Conservation (phyloP, 352 stramenopile genomes). For the Globisporangium spiculum region DNA sequence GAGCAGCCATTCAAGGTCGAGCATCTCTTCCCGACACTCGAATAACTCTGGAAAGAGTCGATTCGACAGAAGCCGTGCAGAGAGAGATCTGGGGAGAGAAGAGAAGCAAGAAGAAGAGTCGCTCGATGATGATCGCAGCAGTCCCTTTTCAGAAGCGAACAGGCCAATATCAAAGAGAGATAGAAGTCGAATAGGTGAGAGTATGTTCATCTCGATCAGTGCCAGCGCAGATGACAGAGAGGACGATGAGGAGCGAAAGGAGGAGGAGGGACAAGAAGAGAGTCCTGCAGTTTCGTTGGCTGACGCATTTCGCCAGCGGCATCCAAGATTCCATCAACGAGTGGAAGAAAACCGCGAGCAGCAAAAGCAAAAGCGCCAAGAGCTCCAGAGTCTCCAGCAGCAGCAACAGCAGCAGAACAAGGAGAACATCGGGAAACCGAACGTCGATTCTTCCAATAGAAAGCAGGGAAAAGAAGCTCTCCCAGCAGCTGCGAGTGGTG, state of each 20-base stretch:
- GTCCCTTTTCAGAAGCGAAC: slow-evolving; percentile 1
- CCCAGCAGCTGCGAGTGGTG: neutral
- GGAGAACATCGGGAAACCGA: slow-evolving; percentile 10
- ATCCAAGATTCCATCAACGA: slow-evolving; percentile 51
- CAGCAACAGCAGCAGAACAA: slow-evolving; percentile 10
- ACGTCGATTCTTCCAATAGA: neutral
- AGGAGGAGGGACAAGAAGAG: neutral
- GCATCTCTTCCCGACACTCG: neutral
- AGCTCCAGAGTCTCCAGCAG: slow-evolving; percentile 19
- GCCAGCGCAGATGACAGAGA: neutral
- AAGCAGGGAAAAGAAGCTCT: neutral
- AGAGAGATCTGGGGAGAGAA: slow-evolving; percentile 13
- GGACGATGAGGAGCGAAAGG: slow-evolving; percentile 1
- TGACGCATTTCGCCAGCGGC: slow-evolving; percentile 54
- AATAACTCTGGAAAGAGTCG: neutral
- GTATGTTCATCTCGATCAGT: slow-evolving; percentile 6
- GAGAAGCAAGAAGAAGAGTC: slow-evolving; percentile 25
- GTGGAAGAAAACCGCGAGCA: slow-evolving; percentile 26
- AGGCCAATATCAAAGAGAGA: neutral
- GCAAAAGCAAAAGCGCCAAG: slow-evolving; percentile 26
- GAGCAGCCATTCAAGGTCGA: slow-evolving; percentile 12
- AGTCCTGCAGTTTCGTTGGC: slow-evolving; percentile 33
- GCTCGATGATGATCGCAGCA: slow-evolving; percentile 11
- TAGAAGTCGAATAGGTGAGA: neutral
- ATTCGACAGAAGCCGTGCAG: neutral